Conservation (phyloP, 1,284 basidiomycete genomes). For the Leccinum subatratum region DNA sequence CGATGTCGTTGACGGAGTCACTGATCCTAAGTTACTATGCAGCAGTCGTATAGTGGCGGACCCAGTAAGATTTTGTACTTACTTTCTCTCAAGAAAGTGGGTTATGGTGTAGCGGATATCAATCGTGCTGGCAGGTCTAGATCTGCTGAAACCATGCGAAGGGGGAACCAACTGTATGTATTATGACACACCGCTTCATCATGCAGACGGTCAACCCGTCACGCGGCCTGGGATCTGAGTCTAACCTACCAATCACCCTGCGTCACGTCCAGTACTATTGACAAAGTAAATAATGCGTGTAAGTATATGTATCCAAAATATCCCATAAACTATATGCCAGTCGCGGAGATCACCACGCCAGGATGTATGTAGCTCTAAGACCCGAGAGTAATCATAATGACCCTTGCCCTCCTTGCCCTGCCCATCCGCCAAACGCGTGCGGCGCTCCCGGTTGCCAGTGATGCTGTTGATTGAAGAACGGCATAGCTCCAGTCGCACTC, state of each 20-base stretch:
- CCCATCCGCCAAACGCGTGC: slow-evolving; percentile 18
- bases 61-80: background rate
- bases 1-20: background rate
- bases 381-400: slow-evolving; percentile 17
- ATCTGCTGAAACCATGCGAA: background rate
- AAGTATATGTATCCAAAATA: slow-evolving; percentile 4
- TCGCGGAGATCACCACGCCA: background rate
- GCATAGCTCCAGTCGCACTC: slow-evolving; percentile 11
- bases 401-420: slow-evolving; percentile 11
- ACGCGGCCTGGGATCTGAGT: background rate
- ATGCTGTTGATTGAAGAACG: slow-evolving; percentile 19
- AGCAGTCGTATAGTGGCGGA: background rate
- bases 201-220: background rate
- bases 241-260: background rate
- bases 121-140: background rate
- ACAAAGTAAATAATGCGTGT: background rate
- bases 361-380: background rate
- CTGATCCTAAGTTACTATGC: background rate
- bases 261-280: background rate
- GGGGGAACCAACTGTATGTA: background rate
- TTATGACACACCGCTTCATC: background rate
- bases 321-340: background rate
- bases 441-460: slow-evolving; percentile 6
- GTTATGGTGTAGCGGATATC: too few species aligned
- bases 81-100: background rate